phyloP scores from a whole-genome alignment of 2,329 filamentous ascomycete species.

The Arachnomyces sp. region DNA sequence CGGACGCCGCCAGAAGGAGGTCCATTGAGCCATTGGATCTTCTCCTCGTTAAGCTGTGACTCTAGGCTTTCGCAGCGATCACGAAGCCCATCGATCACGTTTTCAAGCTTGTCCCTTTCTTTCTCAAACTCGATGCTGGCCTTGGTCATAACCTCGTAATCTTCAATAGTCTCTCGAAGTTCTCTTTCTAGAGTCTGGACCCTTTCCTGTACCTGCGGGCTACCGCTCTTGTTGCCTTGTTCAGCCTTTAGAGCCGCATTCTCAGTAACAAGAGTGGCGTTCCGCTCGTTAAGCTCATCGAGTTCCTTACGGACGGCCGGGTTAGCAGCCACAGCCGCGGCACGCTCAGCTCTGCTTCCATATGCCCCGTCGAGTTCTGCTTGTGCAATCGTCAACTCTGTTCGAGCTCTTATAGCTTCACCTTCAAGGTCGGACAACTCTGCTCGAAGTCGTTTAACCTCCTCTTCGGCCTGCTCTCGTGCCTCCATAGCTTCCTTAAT shows the following conservation, averaged over 20 bases:
- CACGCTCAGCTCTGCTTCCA: conserved; percentile 61
- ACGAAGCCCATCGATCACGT: conserved; percentile 53
- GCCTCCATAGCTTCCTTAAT: conserved; percentile 22
- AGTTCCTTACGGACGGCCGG: conserved; percentile 52
- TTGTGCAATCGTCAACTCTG: conserved; percentile 79
- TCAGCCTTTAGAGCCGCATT: conserved; percentile 35
- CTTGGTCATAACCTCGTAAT: conserved; percentile 63
- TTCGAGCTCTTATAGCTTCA: conserved; percentile 58
- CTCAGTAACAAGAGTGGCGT: conserved; percentile 39
- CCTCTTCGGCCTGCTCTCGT: conserved; percentile 27
- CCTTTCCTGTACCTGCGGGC: conserved; percentile 36
- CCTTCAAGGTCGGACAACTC: conserved; percentile 50
- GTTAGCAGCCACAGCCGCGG: conserved; percentile 55
- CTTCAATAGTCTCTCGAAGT: conserved; percentile 57
- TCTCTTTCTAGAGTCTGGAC: conserved; percentile 54
- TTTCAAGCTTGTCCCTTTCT: conserved; percentile 58
- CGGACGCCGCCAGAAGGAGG: conserved; percentile 35
- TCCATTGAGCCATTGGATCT: conserved; percentile 55
- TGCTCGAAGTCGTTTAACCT: conserved; percentile 35
- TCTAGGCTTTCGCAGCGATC: conserved; percentile 58
- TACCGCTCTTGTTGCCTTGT: conserved; percentile 21
- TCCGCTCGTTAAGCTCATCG: conserved; percentile 45
- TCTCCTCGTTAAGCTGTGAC: conserved; percentile 57
- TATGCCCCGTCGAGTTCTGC: conserved; percentile 94
- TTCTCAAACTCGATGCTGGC: conserved; percentile 63